Percentiles rank a stretch among this genome's conserved stretches.
Conservation (phyloP, 2,329 filamentous ascomycete genomes). For the Falciphora oryzae region DNA sequence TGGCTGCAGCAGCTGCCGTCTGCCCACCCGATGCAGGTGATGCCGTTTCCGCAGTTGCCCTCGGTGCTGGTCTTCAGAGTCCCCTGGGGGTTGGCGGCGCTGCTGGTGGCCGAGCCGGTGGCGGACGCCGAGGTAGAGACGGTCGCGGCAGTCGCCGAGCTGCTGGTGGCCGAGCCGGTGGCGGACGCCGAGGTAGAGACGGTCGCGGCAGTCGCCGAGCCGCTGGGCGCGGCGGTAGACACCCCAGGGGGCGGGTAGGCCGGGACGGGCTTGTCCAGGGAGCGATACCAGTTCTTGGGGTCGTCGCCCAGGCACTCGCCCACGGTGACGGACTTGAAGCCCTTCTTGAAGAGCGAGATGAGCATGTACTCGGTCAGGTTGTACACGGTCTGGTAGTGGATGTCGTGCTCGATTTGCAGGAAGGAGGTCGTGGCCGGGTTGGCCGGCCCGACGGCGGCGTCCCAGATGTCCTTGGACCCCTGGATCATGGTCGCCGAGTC, state of each 20-base stretch:
- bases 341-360: slow-evolving; percentile 33
- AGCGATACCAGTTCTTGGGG: slow-evolving; percentile 46
- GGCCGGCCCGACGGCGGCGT: slow-evolving; percentile 21
- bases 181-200: neutral
- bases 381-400: slow-evolving; percentile 39
- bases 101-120: neutral
- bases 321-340: slow-evolving; percentile 44
- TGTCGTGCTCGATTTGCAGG: slow-evolving; percentile 48
- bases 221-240: neutral
- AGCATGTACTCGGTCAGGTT: slow-evolving; percentile 41
- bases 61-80: slow-evolving; percentile 2
- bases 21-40: slow-evolving; percentile 5
- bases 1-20: slow-evolving; percentile 8
- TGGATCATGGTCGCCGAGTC: slow-evolving; percentile 27
- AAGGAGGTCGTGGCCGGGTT: slow-evolving; percentile 25
- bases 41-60: slow-evolving; percentile 12
- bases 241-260: slow-evolving; percentile 7
- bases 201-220: neutral
- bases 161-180: neutral
- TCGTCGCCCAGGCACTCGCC: slow-evolving; percentile 51
- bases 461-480: slow-evolving; percentile 27
- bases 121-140: neutral
- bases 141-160: neutral
- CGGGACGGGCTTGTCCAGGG: slow-evolving; percentile 12
- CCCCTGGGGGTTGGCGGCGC: no score